Conservation (phyloP, 176 grass and related monocot genomes). For the Poa annua region DNA sequence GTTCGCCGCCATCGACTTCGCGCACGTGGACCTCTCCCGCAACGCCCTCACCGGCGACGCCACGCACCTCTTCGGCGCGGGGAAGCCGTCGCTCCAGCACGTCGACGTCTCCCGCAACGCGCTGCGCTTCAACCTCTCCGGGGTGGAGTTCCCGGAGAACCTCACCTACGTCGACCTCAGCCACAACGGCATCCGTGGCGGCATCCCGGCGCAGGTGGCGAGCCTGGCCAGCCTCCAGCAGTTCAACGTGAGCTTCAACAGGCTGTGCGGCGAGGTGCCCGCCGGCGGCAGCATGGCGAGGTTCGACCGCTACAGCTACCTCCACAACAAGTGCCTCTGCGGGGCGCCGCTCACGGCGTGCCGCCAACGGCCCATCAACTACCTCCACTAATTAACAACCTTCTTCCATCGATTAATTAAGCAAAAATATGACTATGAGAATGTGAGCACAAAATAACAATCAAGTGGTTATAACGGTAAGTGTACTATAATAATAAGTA, state of each 20-base stretch:
- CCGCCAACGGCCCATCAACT: not conserved
- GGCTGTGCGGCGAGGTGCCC: constrained; percentile 63
- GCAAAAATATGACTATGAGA: not conserved
- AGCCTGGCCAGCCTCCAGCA: constrained; percentile 21
- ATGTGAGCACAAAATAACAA: not conserved
- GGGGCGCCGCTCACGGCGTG: not conserved
- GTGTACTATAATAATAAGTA: not conserved
- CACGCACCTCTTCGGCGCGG: constrained; percentile 24
- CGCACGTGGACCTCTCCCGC: constrained; percentile 61
- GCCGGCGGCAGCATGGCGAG: constrained; percentile 28
- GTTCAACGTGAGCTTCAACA: constrained; percentile 85
- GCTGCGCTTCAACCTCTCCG: constrained; percentile 58
- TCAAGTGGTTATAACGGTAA: not conserved
- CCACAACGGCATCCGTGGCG: constrained; percentile 65
- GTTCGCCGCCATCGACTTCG: constrained; percentile 37
- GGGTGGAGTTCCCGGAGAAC: constrained; percentile 47
- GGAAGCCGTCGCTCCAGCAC: not conserved
- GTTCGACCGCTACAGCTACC: constrained; percentile 34
- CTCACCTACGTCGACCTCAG: constrained; percentile 50
- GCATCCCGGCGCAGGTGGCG: constrained; percentile 58
- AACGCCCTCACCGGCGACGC: constrained; percentile 63
- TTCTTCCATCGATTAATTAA: not conserved
- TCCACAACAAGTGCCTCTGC: constrained; percentile 39
- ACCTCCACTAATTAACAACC: not conserved
- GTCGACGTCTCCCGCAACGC: constrained; percentile 72